Evolutionary conservation across 352 stramenopile genomes (phyloP).

Genomic region (Globisporangium solare): DNA sequence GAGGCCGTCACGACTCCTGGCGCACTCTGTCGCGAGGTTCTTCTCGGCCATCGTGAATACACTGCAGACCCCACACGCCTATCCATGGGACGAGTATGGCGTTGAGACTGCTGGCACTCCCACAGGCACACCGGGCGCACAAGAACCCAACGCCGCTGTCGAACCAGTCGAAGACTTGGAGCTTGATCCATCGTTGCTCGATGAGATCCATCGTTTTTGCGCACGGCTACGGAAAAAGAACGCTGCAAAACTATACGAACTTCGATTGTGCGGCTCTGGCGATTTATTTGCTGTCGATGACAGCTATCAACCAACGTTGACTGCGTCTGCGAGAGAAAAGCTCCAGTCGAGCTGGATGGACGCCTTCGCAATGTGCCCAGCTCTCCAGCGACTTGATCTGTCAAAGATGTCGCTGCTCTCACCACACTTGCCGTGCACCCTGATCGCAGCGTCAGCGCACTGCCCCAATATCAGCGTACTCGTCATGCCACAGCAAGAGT

Average conservation of each 20-base stretch:
- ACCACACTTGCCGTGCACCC: slow-evolving; percentile 5
- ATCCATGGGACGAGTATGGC: slow-evolving; percentile 7
- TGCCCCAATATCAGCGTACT: slow-evolving; percentile 9
- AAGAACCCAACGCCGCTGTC: not conserved
- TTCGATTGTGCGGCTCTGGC: slow-evolving; percentile 2
- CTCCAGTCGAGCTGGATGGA: slow-evolving; percentile 4
- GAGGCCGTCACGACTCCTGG: slow-evolving; percentile 1
- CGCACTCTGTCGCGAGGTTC: slow-evolving; percentile 6
- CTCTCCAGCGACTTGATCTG: slow-evolving; percentile 13
- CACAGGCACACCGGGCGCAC: not conserved
- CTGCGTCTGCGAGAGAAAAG: not conserved
- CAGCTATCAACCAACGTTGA: not conserved
- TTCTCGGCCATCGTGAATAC: slow-evolving; percentile 9
- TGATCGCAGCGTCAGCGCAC: slow-evolving; percentile 6
- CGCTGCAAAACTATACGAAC: slow-evolving; percentile 1
- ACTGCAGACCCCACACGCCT: not conserved
- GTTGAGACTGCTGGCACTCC: not conserved
- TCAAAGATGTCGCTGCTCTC: slow-evolving; percentile 7
- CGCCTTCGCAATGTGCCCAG: slow-evolving; percentile 3
- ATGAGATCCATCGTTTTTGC: slow-evolving; percentile 1
- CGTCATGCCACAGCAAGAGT: slow-evolving; percentile 15
- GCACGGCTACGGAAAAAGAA: slow-evolving; percentile 1
- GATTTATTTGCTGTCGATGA: not conserved
- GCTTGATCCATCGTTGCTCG: slow-evolving; percentile 1
- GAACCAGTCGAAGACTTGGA: not conserved